Conservation (phyloP, 2,329 filamentous ascomycete species). For the Alternaria gaisen region DNA sequence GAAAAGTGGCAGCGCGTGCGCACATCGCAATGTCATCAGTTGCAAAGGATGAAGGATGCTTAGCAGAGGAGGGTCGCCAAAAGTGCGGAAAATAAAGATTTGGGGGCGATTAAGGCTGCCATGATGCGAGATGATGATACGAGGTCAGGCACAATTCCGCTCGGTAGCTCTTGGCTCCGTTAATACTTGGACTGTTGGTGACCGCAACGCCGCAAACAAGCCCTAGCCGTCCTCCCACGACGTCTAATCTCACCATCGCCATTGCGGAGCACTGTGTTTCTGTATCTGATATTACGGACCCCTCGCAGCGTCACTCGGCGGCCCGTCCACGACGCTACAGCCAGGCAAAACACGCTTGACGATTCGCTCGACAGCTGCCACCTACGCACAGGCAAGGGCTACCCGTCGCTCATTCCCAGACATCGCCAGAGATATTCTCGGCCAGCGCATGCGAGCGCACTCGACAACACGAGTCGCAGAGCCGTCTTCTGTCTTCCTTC, state of each 20-base stretch:
- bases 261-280: background rate
- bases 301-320: constrained; percentile 13
- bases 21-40: background rate
- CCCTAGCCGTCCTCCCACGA: constrained; percentile 7
- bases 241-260: constrained; percentile 3
- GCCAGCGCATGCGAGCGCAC: constrained; percentile 27
- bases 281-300: background rate
- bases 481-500: background rate
- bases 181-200: constrained; percentile 1
- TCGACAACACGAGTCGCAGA: constrained; percentile 21
- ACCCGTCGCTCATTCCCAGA: constrained; percentile 14
- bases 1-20: background rate
- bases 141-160: constrained; percentile 6
- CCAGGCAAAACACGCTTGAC: constrained; percentile 22
- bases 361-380: constrained; percentile 25
- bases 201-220: constrained; percentile 6
- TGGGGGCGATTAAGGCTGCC: background rate
- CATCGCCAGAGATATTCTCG: constrained; percentile 7
- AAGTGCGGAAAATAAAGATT: background rate
- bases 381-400: constrained; percentile 20
- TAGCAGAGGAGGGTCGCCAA: background rate
- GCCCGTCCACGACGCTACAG: constrained; percentile 26
- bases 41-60: background rate
- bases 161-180: constrained; percentile 9
- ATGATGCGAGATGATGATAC: constrained; percentile 2